Evolutionary conservation across 306 rosid genomes (phyloP).

Genomic region (Mimosa bimucronata): DNA sequence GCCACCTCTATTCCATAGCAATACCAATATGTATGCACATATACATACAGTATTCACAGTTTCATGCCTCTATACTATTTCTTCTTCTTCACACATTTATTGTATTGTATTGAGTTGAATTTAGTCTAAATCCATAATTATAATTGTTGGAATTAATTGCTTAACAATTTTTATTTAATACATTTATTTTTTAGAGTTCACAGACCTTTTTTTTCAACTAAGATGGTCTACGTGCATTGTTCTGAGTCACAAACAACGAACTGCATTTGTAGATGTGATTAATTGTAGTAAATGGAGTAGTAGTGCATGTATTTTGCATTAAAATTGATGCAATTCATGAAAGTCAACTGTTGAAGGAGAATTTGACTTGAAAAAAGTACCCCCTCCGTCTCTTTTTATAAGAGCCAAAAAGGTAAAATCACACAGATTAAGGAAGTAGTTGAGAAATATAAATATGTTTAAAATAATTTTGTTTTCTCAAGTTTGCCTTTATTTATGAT

Average conservation of each 20-base stretch:
- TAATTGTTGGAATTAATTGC: background rate
- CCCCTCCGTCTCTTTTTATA: too few species aligned
- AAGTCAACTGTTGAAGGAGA: too few species aligned
- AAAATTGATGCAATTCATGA: too few species aligned
- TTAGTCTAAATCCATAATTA: background rate
- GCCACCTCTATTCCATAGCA: conserved; percentile 72
- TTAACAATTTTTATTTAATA: background rate
- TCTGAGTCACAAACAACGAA: background rate
- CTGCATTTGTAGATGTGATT: background rate
- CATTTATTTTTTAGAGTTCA: background rate
- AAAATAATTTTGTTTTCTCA: too few species aligned
- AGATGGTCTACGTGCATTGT: background rate
- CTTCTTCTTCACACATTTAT: background rate
- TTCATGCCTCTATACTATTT: conserved; percentile 34
- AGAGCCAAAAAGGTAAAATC: too few species aligned
- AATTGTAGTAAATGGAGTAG: background rate
- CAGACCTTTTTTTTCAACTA: background rate
- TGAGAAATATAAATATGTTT: too few species aligned
- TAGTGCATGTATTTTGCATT: too few species aligned
- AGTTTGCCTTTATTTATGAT: too few species aligned
- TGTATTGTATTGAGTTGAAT: background rate
- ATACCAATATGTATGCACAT: conserved; percentile 7
- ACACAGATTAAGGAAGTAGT: too few species aligned
- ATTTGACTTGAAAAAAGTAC: too few species aligned
- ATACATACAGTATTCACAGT: background rate